Conservation (phyloP, 768 basidiomycete genomes). For the Lepiota venenata region DNA sequence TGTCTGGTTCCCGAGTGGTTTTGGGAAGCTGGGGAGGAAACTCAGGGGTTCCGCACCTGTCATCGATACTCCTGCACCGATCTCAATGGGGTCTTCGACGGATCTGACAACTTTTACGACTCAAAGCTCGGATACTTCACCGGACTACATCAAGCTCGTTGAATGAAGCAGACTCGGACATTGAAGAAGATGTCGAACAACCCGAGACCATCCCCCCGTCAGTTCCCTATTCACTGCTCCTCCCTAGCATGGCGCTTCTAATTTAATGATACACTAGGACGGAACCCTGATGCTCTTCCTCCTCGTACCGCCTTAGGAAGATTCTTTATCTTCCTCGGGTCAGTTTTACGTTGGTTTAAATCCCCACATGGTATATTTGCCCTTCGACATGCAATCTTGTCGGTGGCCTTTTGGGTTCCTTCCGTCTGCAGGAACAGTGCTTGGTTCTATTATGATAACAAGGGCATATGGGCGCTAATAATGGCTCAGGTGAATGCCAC, state of each 20-base stretch:
- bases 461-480: slow-evolving; percentile 43
- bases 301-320: slow-evolving; percentile 4
- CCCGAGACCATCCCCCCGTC: no score
- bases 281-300: no score
- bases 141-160: not conserved
- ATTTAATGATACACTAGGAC: no score
- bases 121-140: slow-evolving; percentile 5
- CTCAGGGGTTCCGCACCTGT: slow-evolving; percentile 25
- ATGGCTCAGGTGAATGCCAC: slow-evolving; percentile 33
- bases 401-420: slow-evolving; percentile 40
- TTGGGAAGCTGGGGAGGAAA: slow-evolving; percentile 34
- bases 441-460: slow-evolving; percentile 41
- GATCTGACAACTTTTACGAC: slow-evolving; percentile 32
- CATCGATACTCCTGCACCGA: slow-evolving; percentile 21
- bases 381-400: slow-evolving; percentile 34
- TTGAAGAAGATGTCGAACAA: no score
- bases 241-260: no score
- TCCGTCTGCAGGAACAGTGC: slow-evolving; percentile 32
- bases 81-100: slow-evolving; percentile 33
- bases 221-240: no score
- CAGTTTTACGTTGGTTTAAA: slow-evolving; percentile 34
- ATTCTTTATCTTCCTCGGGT: slow-evolving; percentile 26
- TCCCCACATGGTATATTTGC: slow-evolving; percentile 40
- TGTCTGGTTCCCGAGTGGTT: slow-evolving; percentile 41
- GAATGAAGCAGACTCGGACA: no score